phyloP scores from a whole-genome alignment of 2,329 filamentous ascomycete species.

The Ophiocordyceps polyrhachis-furcata region DNA sequence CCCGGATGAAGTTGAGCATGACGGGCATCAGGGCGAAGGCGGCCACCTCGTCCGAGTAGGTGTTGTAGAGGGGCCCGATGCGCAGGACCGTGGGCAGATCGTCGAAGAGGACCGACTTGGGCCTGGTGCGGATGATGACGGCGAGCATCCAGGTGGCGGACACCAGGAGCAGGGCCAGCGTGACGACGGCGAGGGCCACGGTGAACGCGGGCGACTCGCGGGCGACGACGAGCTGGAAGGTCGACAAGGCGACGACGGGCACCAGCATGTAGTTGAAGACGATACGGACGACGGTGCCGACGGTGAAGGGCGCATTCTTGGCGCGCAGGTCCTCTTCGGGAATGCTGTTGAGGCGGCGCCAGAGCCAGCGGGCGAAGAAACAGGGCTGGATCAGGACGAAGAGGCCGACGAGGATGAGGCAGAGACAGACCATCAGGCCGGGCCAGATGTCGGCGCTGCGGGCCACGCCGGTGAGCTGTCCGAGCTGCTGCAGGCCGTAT shows the following conservation, averaged over 20 bases:
- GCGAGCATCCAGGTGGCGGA: conserved; percentile 65
- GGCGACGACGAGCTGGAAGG: conserved; percentile 78
- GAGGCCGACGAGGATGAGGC: conserved; percentile 52
- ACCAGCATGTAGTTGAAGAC: conserved; percentile 86
- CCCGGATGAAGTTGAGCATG: conserved; percentile 66
- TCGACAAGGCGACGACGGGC: conserved; percentile 68
- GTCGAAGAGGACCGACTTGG: conserved; percentile 78
- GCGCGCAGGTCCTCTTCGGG: conserved; percentile 73
- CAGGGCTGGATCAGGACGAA: conserved; percentile 55
- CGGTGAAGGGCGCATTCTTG: conserved; percentile 79
- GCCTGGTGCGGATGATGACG: conserved; percentile 62
- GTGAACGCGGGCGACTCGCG: conserved; percentile 46
- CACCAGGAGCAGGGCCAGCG: conserved; percentile 52
- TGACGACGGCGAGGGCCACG: conserved; percentile 55
- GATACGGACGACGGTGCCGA: conserved; percentile 64
- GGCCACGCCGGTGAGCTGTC: conserved; percentile 67
- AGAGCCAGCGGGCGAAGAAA: conserved; percentile 60
- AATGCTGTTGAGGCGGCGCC: conserved; percentile 50
- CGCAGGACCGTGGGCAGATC: conserved; percentile 75
- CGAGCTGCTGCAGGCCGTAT: conserved; percentile 63
- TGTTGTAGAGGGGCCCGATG: conserved; percentile 93
- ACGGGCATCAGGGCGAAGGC: conserved; percentile 80
- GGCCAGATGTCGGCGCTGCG: conserved; percentile 71
- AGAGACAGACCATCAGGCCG: conserved; percentile 80
- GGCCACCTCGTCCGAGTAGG: conserved; percentile 83